Base-by-base conservation (phyloP, 176 grass and related monocot genomes). In the Rhynchospora breviuscula region DNA sequence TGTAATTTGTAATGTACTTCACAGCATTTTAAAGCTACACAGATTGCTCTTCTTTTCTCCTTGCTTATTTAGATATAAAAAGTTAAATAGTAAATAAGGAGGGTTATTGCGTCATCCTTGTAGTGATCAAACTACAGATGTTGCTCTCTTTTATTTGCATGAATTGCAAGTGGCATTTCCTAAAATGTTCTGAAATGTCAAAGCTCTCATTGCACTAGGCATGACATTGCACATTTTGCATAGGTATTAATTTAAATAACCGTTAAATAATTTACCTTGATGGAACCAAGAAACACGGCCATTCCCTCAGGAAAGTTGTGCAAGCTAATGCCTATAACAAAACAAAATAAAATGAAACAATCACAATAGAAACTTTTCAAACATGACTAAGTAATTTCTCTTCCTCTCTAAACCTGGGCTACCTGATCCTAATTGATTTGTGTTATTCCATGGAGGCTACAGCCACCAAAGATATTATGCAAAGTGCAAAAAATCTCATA, bases 301-400 rank as follows among this genome's bases (percentile, higher is more conserved):
- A 98, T 98, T 18, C 95, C 95, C 82, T 98, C 92, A 57, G 95
- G 95, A 80, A 98, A 86, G 81, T 98, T 95, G 63, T 98, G 95
- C 85, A 98, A 91, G 86, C 87, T 86, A 57, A 98, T 93, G 79
- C 95, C 92, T 98, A 87, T 63, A 86, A 89, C 86, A 84, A 59
- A 62, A 52, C 68, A 81, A 86, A 85, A 80, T 43, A 86, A 84
- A 1, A 29, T 60, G 83, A 18, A 80, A 61, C 83, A 81, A 81
- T 18, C 43, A 57, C 3, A 48, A 67, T 84, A n/a, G 77, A 31
- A 90, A 13, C 13, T 46, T 56, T 62, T 26, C 17, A 84, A 67
- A 73, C 58, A 46, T 61, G 83, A n/a, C n/a, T 31, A 53, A 33
- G 6, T 57, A 57, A 2, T 52, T 46, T 51, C 71, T 75, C 10